Evolutionary conservation across 345 rosid genomes (phyloP), one percentile per base, ranked within the genome.

Genomic region (Dipteronia sinensis): DNA sequence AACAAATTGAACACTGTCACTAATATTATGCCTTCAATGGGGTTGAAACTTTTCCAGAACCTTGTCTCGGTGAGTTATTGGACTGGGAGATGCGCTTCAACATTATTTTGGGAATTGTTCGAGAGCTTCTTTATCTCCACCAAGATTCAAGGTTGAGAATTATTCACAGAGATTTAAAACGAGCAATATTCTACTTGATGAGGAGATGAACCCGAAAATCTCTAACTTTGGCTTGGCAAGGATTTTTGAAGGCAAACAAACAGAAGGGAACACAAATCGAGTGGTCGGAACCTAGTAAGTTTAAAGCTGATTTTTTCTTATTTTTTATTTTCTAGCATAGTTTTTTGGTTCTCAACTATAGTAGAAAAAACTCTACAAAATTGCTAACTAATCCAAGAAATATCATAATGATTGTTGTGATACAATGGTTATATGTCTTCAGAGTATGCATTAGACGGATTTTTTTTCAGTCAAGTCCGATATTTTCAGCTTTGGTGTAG

Each of bases 201-300:
- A 65, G 15, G 91, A 88, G 69, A 88, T 91, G 95, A 87, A 85
- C 59, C 93, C 94, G 11, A 93, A 90, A 76, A 92, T 90, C 19
- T 93, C 91, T 0, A 93, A 92, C 77, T 90, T 93, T 74, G 91
- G 95, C 8, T 77, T 90, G 85, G 90, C 95, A 59, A 87, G 87
- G 80, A 90, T 90, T 15, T 91, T 92, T 53, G 87, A 87, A 34
- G 89, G 84, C 64, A 86, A 87, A 64, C 79, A 83, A 79, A 85
- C 83, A 38, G 85, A 82, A n/a, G 91, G 83, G 58, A 81, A 69
- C 80, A 93, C 97, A 27, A 80, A 78, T 40, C 80, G 90, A 79
- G 89, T 92, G 10, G 90, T 89, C 0, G 94, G 97, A 81, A 94
- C 98, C 34, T 90, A 87, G 98, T 90, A 83, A 87, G 87, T 76